Evolutionary conservation across 2,329 filamentous ascomycete genomes (phyloP), one percentile per base, ranked within the genome.

Genomic region (Diaporthe sp.): DNA sequence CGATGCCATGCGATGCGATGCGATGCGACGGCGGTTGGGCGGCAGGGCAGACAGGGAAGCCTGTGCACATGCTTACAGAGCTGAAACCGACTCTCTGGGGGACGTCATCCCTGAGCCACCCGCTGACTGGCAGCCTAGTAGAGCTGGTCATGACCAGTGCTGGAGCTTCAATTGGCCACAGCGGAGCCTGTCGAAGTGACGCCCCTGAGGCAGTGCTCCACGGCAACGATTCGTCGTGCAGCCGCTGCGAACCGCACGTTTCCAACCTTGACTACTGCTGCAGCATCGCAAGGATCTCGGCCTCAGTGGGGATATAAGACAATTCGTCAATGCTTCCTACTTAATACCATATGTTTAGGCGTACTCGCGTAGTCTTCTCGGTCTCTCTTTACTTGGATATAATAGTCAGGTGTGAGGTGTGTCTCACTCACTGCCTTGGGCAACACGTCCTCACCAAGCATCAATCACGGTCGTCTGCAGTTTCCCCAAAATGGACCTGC

Each of bases 181-280:
- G 68, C 57, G 68, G 67, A n/a, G 25, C 57, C 42, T 55, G 67
- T 22, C 37, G 17, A 31, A 39, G 61, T 69, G 61, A 46, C 61
- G 44, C 67, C 74, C 46, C 46, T 57, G 74, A 72, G 74, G 74
- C 74, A 72, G 74, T 75, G 74, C 58, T 12, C 25, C 37, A 25
- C 39, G 17, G 55, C 49, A 53, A 31, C 57, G 22, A 34, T 58
- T 71, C 17, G 46, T 37, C 31, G 15, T 59, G 70, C 53, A 72
- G 31, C 57, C 57, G 70, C 70, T 42, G 70, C 58, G 62, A 68
- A 65, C 57, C n/a, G 46, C 70, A 51, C 6, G 28, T 39, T 51
- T n/a, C 31, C 44, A 34, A 67, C 22, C 8, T 34, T 34, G 28
- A n/a, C 19, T 37, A 37, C 19, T 62, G 34, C n/a, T 7, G 19